Conservation (phyloP, 352 stramenopile species). For the Globisporangium rhizosaccharum region DNA sequence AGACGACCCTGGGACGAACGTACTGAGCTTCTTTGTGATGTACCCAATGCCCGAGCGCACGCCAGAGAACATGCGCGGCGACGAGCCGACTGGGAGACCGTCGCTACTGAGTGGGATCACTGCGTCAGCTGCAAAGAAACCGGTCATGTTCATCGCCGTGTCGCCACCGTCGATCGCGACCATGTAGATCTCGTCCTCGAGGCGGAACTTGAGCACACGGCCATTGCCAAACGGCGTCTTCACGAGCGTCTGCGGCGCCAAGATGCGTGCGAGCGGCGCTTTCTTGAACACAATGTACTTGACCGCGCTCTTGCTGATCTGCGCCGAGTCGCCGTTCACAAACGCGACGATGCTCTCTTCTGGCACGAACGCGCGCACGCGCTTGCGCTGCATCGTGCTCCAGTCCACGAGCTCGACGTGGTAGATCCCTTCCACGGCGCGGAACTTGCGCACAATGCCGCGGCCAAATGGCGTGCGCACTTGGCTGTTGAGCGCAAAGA, state of each 20-base stretch:
- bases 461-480: constrained; percentile 63
- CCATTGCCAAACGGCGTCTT: constrained; percentile 79
- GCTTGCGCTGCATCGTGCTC: constrained; percentile 30
- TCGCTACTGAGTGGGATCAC: constrained; percentile 38
- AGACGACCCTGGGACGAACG: constrained; percentile 49
- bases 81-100: constrained; percentile 28
- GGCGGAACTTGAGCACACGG: constrained; percentile 52
- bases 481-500: constrained; percentile 44
- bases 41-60: constrained; percentile 70
- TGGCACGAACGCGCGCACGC: constrained; percentile 45
- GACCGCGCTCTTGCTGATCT: constrained; percentile 34
- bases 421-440: constrained; percentile 74
- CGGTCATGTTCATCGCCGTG: constrained; percentile 35
- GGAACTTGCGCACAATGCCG: constrained; percentile 67
- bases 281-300: constrained; percentile 57
- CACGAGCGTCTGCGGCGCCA: constrained; percentile 45
- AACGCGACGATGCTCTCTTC: constrained; percentile 48
- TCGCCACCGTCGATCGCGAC: constrained; percentile 40
- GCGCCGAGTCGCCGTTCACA: constrained; percentile 30
- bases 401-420: constrained; percentile 73
- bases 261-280: constrained; percentile 33
- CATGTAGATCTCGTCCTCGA: constrained; percentile 66
- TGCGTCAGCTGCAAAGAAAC: constrained; percentile 43
- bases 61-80: constrained; percentile 66
- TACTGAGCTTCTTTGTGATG: constrained; percentile 76